phyloP scores from a whole-genome alignment of 768 basidiomycete genomes.

The Russula abietina region DNA sequence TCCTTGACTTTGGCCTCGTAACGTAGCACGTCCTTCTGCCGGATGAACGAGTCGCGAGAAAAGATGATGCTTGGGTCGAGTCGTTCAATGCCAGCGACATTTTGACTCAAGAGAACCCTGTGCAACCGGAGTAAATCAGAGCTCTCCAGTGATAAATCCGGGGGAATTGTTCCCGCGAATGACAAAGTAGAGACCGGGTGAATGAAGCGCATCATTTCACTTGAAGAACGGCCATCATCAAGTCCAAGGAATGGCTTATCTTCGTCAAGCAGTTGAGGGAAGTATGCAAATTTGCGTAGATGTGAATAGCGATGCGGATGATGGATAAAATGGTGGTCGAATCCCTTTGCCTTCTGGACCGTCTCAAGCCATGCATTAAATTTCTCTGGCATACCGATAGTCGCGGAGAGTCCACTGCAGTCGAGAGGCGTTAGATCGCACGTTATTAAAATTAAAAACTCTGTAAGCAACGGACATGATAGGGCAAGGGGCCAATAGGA shows the following conservation, averaged over 20 bases:
- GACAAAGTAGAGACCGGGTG: slow-evolving; percentile 60
- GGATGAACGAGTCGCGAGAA: slow-evolving; percentile 35
- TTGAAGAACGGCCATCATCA: slow-evolving; percentile 32
- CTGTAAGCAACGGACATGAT: slow-evolving; percentile 47
- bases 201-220: slow-evolving; percentile 44
- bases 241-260: slow-evolving; percentile 36
- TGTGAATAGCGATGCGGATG: slow-evolving; percentile 70
- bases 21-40: slow-evolving; percentile 53
- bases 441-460: background rate
- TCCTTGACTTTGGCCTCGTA: slow-evolving; percentile 54
- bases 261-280: slow-evolving; percentile 30
- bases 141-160: slow-evolving; percentile 60
- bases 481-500: slow-evolving; percentile 63
- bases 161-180: slow-evolving; percentile 48
- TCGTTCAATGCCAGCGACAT: slow-evolving; percentile 28
- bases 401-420: slow-evolving; percentile 61
- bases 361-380: slow-evolving; percentile 63
- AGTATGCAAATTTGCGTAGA: slow-evolving; percentile 61
- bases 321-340: slow-evolving; percentile 52
- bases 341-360: slow-evolving; percentile 54
- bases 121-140: slow-evolving; percentile 50
- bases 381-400: slow-evolving; percentile 55
- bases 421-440: background rate
- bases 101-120: slow-evolving; percentile 35
- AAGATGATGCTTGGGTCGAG: slow-evolving; percentile 47